A percentile compares a stretch with the other conserved stretches of the same genome.
Evolutionary conservation across 176 grass and related monocot species (phyloP).

Genomic region (Raddia guianensis): DNA sequence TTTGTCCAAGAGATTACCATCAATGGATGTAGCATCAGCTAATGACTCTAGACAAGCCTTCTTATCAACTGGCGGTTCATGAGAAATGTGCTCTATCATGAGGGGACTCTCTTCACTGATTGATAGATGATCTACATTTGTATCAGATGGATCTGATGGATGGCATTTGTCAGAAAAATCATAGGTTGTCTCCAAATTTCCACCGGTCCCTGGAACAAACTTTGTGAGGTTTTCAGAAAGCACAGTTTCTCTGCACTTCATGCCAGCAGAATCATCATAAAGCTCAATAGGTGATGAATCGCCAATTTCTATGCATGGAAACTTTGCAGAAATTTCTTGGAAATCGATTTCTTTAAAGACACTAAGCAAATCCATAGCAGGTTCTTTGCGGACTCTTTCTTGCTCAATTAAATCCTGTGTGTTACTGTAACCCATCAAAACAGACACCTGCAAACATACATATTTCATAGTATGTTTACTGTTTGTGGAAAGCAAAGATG

Average conservation of each 20-base stretch:
- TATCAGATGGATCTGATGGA: constrained; percentile 23
- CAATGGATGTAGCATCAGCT: constrained; percentile 36
- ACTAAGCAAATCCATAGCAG: constrained; percentile 42
- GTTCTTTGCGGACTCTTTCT: constrained; percentile 55
- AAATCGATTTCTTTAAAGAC: constrained; percentile 76
- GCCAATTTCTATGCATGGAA: constrained; percentile 82
- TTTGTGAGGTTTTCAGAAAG: constrained; percentile 53
- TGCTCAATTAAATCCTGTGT: constrained; percentile 62
- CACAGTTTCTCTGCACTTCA: constrained; percentile 37
- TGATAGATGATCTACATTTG: constrained; percentile 34
- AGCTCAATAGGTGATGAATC: constrained; percentile 72
- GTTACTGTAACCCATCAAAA: constrained; percentile 70
- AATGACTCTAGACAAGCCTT: constrained; percentile 27
- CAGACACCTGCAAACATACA: constrained; percentile 58
- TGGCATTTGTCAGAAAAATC: constrained; percentile 49
- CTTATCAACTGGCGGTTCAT: constrained; percentile 38
- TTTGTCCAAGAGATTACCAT: constrained; percentile 64
- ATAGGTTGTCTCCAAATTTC: constrained; percentile 48
- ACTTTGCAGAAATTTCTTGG: constrained; percentile 53
- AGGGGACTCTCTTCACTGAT: constrained; percentile 42
- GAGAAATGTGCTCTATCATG: constrained; percentile 18
- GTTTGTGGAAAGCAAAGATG: constrained; percentile 33
- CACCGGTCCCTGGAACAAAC: constrained; percentile 49
- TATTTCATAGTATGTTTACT: constrained; percentile 37
- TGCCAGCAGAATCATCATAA: constrained; percentile 62